Base-by-base conservation (phyloP, 2,329 filamentous ascomycete species). In the Alternaria alternata region DNA sequence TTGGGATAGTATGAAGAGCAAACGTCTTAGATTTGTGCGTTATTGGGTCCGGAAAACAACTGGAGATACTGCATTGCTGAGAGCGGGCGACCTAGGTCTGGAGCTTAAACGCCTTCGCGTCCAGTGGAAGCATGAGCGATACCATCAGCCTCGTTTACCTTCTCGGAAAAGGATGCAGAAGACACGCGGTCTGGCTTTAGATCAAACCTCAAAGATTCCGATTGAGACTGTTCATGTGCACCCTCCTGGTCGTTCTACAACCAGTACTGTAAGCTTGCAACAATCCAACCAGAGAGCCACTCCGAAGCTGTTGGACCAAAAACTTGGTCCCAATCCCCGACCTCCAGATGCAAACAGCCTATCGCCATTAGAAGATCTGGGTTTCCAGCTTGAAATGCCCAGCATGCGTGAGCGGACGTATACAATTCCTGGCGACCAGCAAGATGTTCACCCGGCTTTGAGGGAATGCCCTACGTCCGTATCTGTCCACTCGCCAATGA, bases 1-100 rank as follows among this genome's bases (percentile, higher is more conserved):
- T n/a, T 55, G 61, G 26, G 49, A 64, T 7, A 57, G 64, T 14
- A 44, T 66, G n/a, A 60, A 51, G 30, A 68, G 64, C 20, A 70
- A 66, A 42, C 61, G 73, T 3, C 26, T 75, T 18, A 62, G 66
- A 2, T 73, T 70, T 26, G 54, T 75, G 8, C 59, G 66, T 16
- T 73, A 71, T 46, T 75, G 70, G 71, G 51, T 75, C 26, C 62
- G 51, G 44, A 53, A 57, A 9, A 61, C 59, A 22, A 41, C 51
- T 8, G 68, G 70, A 0, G 58, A 63, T 3, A 49, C 43, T 36
- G 9, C 53, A 8, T 52, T 68, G 4, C 47, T 56, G 6, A 51
- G 66, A 5, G 72, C 72, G 2, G 69, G 67, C 30, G 60, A 70
- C 24, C 26, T 74, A 5, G 74, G 72, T 16, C 39, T 66, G 42